These are phyloP conservation scores for Antitrichia curtipendula DNA, from an alignment of 225 moss, liverwort and hornwort genomes.

Conservation along the genomic window DNA sequence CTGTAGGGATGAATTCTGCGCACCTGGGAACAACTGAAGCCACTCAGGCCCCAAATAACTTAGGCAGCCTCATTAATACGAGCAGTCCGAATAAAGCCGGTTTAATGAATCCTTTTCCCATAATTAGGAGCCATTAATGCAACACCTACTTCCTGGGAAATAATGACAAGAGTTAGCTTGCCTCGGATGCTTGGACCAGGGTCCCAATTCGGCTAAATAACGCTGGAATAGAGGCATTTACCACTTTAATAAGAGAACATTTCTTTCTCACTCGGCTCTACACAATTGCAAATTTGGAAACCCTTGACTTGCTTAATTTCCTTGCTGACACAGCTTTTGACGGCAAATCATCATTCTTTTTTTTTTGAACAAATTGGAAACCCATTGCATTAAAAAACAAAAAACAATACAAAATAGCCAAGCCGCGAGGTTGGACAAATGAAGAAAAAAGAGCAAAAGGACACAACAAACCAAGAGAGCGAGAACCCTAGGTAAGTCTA, in stretches of 20 bases:
- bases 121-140: background rate
- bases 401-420: too few relatives aligned
- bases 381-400: too few relatives aligned
- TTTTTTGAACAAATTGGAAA: too few relatives aligned
- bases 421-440: too few relatives aligned
- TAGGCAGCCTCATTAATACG: background rate
- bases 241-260: background rate
- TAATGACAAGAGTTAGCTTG: background rate
- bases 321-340: background rate
- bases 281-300: background rate
- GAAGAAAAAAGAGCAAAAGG: too few relatives aligned
- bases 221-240: background rate
- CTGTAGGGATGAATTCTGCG: background rate
- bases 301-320: background rate
- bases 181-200: background rate
- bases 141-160: background rate
- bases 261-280: background rate
- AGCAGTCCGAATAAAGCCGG: background rate
- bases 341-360: background rate
- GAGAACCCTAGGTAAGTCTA: too few relatives aligned
- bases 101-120: background rate
- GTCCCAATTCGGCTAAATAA: background rate
- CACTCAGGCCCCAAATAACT: background rate
- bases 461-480: too few relatives aligned
- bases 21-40: background rate